Percentiles rank a stretch among this genome's conserved stretches.
Evolutionary conservation across 1,284 basidiomycete genomes (phyloP).

Genomic region (Apiotrichum akiyoshidainum): DNA sequence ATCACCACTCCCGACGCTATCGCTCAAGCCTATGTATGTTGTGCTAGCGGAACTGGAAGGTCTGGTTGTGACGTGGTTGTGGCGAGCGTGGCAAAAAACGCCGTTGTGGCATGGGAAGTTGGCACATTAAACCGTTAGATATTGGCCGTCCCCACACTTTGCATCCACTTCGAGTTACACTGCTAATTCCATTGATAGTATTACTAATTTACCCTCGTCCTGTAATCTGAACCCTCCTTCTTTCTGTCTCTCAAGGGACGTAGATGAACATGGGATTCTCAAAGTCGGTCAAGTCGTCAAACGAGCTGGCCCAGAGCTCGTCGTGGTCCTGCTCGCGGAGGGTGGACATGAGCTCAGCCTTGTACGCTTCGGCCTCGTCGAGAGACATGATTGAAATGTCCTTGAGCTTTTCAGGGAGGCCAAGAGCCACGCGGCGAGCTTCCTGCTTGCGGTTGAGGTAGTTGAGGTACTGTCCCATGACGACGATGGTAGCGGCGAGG

Average conservation of each 20-base stretch:
- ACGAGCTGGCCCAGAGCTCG: not conserved
- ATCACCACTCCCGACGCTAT: too few relatives aligned
- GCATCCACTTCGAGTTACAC: too few relatives aligned
- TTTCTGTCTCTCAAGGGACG: slow-evolving; percentile 9
- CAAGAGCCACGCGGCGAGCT: slow-evolving; percentile 36
- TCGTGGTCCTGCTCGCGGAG: slow-evolving; percentile 9
- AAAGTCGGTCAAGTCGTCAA: slow-evolving; percentile 20
- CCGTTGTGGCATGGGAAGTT: too few relatives aligned
- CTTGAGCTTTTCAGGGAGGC: slow-evolving; percentile 39
- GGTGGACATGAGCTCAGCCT: slow-evolving; percentile 21
- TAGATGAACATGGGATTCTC: slow-evolving; percentile 17
- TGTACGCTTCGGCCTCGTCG: slow-evolving; percentile 34
- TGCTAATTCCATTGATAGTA: too few relatives aligned
- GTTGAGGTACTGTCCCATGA: slow-evolving; percentile 42
- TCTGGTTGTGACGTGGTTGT: too few relatives aligned
- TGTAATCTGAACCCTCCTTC: too few relatives aligned
- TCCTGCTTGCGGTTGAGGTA: slow-evolving; percentile 41
- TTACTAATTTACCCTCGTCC: too few relatives aligned
- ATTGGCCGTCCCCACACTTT: too few relatives aligned
- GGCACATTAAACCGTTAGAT: too few relatives aligned
- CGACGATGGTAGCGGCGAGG: slow-evolving; percentile 33
- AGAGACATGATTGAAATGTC: slow-evolving; percentile 41
- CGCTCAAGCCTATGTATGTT: too few relatives aligned
- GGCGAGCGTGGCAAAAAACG: too few relatives aligned
- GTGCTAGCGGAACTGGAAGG: too few relatives aligned